Conservation (phyloP, 2,329 filamentous ascomycete genomes). For the Colletotrichum shisoi region DNA sequence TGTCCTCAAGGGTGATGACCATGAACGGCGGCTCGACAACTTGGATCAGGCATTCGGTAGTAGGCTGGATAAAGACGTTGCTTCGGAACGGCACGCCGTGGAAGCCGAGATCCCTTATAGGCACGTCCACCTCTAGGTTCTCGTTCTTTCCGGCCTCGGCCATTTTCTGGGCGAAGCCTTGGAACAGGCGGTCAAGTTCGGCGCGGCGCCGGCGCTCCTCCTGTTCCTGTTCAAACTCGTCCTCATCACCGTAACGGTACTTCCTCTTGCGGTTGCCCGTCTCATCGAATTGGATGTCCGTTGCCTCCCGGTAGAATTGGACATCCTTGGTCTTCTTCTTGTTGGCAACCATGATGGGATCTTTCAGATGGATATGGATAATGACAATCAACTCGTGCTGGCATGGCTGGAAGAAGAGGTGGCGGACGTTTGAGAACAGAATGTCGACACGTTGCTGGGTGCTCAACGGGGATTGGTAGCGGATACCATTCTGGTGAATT, state of each 20-base stretch:
- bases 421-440: slow-evolving; percentile 97
- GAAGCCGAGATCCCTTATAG: slow-evolving; percentile 95
- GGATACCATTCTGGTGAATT: slow-evolving; percentile 98
- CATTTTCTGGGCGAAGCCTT: slow-evolving; percentile 96
- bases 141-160: slow-evolving; percentile 93
- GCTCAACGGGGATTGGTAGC: slow-evolving; percentile 84
- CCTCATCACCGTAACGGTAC: slow-evolving; percentile 96
- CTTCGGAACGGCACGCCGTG: slow-evolving; percentile 95
- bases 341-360: slow-evolving; percentile 97
- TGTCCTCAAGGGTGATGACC: slow-evolving; percentile 92
- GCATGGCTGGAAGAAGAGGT: slow-evolving; percentile 98
- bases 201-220: slow-evolving; percentile 90
- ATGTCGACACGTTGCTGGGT: slow-evolving; percentile 88
- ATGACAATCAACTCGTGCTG: slow-evolving; percentile 96
- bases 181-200: slow-evolving; percentile 95
- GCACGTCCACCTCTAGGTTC: slow-evolving; percentile 92
- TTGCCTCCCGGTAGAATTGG: slow-evolving; percentile 97
- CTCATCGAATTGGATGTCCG: slow-evolving; percentile 98
- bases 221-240: slow-evolving; percentile 98
- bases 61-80: slow-evolving; percentile 94
- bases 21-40: slow-evolving; percentile 96
- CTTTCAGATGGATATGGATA: slow-evolving; percentile 97
- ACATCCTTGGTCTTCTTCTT: slow-evolving; percentile 98
- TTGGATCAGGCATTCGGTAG: slow-evolving; percentile 95
- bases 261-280: slow-evolving; percentile 98